Evolutionary conservation across 345 rosid species (phyloP), one percentile per base, ranked within the genome.

Genomic region (Eucalyptus regnans): DNA sequence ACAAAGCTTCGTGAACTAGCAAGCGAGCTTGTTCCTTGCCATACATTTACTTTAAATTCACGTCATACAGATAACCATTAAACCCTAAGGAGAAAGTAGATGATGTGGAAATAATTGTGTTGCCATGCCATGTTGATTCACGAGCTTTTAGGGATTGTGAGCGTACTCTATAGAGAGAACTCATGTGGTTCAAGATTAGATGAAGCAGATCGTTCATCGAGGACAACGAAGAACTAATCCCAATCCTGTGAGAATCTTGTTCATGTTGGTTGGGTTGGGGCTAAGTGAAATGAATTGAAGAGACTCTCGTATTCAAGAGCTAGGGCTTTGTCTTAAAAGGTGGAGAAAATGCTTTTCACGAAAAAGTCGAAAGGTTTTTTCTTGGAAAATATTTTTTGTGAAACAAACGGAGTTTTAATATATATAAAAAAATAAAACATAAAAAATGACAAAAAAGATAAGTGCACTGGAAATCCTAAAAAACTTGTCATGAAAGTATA

Each of bases 401-500:
- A 23, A 56, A 56, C 23, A 52, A 52, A 52, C 1, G 0, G 23
- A 52, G 23, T 52, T 52, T 52, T 18, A 18, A 7, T 0, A 52
- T 52, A 12, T 60, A 27, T 60, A 1, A 3, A 60, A 60, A 27
- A 12, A 5, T 27, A 12, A 10, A 27, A 60, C 1, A 60, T 27
- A 27, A 12, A 60, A 60, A 60, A 60, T 27, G 9, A 52, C 9
- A 52, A 7, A 52, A 27, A 27, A 12, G 0, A 60, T 60, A 60
- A 27, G 2, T 27, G 33, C 68, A 12, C 1, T 60, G 0, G 2
- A 27, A 60, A 0, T 60, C 3, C 2, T 5, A 27, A 27, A 51
- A 51, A 60, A 27, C 1, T 27, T 12, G 2, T 60, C 8, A 60
- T 1, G 68, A 60, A 27, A 27, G 4, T 27, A 0, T 6, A 27